These are phyloP conservation scores for Penicillium decumbens DNA, from an alignment of 2,329 filamentous ascomycete genomes.

Conservation along the genomic window DNA sequence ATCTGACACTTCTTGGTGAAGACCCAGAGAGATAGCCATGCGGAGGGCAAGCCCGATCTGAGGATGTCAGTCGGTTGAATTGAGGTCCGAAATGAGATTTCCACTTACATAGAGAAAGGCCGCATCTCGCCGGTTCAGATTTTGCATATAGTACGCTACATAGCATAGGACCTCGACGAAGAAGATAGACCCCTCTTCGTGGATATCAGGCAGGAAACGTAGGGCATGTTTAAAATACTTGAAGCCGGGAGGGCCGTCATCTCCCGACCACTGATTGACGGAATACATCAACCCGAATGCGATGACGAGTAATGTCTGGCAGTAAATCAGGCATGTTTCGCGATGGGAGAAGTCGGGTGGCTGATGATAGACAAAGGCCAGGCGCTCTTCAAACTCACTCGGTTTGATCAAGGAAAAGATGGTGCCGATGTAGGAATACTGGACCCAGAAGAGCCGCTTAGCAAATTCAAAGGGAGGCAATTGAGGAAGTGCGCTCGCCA, in stretches of 20 bases:
- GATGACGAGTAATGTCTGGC: slow-evolving; percentile 51
- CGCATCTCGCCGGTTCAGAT: slow-evolving; percentile 53
- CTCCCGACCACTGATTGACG: slow-evolving; percentile 53
- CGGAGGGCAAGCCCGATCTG: slow-evolving; percentile 51
- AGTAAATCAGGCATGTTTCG: slow-evolving; percentile 49
- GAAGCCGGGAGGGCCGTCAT: slow-evolving; percentile 53
- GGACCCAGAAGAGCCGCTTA: slow-evolving; percentile 48
- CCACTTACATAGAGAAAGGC: slow-evolving; percentile 49
- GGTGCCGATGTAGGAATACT: slow-evolving; percentile 55
- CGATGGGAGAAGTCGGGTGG: slow-evolving; percentile 42
- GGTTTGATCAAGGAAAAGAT: slow-evolving; percentile 54
- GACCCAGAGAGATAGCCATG: slow-evolving; percentile 54
- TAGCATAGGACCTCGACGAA: slow-evolving; percentile 54
- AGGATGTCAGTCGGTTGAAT: slow-evolving; percentile 4
- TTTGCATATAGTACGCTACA: slow-evolving; percentile 56
- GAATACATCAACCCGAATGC: slow-evolving; percentile 56
- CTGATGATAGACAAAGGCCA: slow-evolving; percentile 44
- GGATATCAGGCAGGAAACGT: slow-evolving; percentile 51
- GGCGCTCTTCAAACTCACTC: slow-evolving; percentile 44
- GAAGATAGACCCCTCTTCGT: slow-evolving; percentile 52
- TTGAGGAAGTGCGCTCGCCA: slow-evolving; percentile 30
- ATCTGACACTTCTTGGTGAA: slow-evolving; percentile 52
- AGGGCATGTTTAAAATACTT: slow-evolving; percentile 52
- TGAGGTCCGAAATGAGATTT: no score
- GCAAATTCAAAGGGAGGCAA: slow-evolving; percentile 51